Evolutionary conservation across 441 rosid species (phyloP).

Genomic region (Erysimum pusillum): DNA sequence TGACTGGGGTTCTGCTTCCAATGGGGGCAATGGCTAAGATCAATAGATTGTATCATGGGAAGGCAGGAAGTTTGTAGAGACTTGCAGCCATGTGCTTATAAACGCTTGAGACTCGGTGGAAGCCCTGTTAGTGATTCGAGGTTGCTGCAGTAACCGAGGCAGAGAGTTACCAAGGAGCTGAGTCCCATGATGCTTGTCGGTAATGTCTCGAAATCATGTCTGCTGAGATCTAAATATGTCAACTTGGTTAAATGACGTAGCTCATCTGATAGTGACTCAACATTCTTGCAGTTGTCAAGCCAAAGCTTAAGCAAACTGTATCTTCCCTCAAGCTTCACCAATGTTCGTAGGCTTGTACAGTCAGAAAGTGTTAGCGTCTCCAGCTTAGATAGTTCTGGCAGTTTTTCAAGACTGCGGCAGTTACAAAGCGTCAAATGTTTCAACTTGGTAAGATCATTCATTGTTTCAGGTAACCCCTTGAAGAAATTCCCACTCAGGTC

Average conservation of each 20-base stretch:
- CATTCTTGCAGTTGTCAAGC: constrained; percentile 48
- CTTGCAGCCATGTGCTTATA: constrained; percentile 45
- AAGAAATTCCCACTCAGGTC: constrained; percentile 6
- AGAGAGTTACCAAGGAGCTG: constrained; percentile 40
- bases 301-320: constrained; percentile 37
- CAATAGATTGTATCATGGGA: background rate
- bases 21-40: background rate
- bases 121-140: constrained; percentile 50
- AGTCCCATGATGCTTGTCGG: constrained; percentile 47
- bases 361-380: constrained; percentile 14
- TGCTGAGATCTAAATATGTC: constrained; percentile 43
- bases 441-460: background rate
- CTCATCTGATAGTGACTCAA: constrained; percentile 40
- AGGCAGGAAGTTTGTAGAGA: constrained; percentile 10
- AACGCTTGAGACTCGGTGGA: constrained; percentile 28
- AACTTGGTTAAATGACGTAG: constrained; percentile 43
- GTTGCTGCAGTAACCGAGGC: constrained; percentile 40
- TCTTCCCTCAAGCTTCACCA: constrained; percentile 5
- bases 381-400: background rate
- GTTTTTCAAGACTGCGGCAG: background rate
- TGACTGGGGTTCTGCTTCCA: background rate
- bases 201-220: constrained; percentile 43
- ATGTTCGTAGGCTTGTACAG: background rate
- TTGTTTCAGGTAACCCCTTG: background rate
- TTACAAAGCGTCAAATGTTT: background rate